phyloP scores from a whole-genome alignment of 345 rosid species.

The Cardamine occulta region DNA sequence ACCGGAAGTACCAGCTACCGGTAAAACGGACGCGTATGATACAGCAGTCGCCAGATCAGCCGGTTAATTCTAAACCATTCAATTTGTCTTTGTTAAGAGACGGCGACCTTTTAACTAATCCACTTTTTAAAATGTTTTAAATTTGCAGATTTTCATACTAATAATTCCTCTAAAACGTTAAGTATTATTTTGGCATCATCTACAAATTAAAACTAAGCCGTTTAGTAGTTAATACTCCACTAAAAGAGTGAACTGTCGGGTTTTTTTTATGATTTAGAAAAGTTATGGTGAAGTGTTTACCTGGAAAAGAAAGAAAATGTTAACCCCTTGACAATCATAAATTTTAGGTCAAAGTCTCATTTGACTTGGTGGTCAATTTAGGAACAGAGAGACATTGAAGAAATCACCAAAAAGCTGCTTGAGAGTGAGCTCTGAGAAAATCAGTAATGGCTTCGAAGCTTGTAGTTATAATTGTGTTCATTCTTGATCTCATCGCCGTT shows the following conservation, averaged over 20 bases:
- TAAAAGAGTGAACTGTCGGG: not conserved
- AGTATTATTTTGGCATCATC: too few species aligned
- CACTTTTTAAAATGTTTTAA: not conserved
- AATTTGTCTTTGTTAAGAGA: conserved; percentile 13
- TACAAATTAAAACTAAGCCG: not conserved
- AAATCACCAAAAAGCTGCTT: conserved; percentile 25
- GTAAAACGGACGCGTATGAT: conserved; percentile 31
- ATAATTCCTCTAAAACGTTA: not conserved
- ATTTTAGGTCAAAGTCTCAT: not conserved
- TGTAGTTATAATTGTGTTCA: conserved; percentile 61
- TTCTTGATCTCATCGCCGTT: conserved; percentile 86
- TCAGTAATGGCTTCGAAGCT: conserved; percentile 81
- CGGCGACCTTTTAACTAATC: conserved; percentile 35
- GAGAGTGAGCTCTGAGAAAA: conserved; percentile 38
- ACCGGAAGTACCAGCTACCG: conserved; percentile 34
- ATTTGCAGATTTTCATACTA: not conserved
- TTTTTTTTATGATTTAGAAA: not conserved
- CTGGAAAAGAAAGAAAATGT: not conserved
- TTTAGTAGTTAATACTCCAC: not conserved
- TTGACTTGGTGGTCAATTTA: conserved; percentile 7
- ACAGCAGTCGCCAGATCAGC: conserved; percentile 33
- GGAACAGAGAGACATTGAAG: conserved; percentile 1
- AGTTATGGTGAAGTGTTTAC: not conserved
- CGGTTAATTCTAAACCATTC: conserved; percentile 38
- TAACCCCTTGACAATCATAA: not conserved